Base-by-base conservation (phyloP, 2,329 filamentous ascomycete species). In the Nothophaeocryptopus gaeumannii region DNA sequence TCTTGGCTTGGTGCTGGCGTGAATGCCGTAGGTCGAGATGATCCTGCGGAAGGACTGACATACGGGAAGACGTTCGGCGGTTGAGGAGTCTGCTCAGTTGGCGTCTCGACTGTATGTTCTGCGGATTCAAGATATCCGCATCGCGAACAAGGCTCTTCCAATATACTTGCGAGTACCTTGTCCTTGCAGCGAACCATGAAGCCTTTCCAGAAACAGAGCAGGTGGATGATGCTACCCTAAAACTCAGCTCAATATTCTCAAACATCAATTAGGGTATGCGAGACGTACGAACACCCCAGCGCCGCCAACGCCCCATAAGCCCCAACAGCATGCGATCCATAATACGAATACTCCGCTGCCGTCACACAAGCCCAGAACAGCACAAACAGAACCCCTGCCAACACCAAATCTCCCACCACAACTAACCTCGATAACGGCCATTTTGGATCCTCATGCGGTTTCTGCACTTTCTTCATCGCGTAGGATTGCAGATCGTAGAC, bases 171-270 rank as follows among this genome's bases (percentile, higher is more conserved):
- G 13, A 48, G 39, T 42, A 41, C 43, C 20, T 39, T 49, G 9
- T 34, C 41, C 47, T 51, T 47, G 36, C 45, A 53, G 9, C 47
- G 46, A 10, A 39, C 53, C 41, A 47, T 50, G 35, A 56, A 15
- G 31, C 53, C 37, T 39, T 53, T 53, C 50, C 50, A 56, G 14
- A 50, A 49, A 11, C 33, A 29, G 34, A 37, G 43, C 9, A 39
- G 41, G 35, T 56, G 53, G 34, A 20, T 11, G 11, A 26, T 31
- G 14, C 35, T 32, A 42, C 20, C 36, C n/a, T n/a, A 52, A 2
- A 12, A 30, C 16, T 29, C n/a, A 29, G 14, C 13, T n/a, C 36
- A 8, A 8, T 8, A 14, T 11, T 11, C 9, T 5, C 13, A 9
- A 15, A 16, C 7, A 39, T n/a, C n/a, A n/a, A n/a, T n/a, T n/a